Conservation (phyloP, 139 green algal species). For the Ostreobium quekettii region DNA sequence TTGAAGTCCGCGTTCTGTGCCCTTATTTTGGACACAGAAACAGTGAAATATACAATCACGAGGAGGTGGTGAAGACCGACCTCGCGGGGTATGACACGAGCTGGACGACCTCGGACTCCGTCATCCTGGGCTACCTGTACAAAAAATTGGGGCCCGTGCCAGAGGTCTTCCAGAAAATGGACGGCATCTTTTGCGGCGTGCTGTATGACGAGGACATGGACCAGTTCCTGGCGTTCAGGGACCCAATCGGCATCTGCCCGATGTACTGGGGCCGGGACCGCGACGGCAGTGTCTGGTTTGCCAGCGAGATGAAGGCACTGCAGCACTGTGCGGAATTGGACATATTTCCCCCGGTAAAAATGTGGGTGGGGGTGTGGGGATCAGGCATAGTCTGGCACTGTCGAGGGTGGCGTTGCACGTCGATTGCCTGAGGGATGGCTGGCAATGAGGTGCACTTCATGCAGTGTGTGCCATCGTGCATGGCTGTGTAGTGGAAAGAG, state of each 20-base stretch:
- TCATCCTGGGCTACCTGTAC: constrained; percentile 42
- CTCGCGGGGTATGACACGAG: constrained; percentile 37
- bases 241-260: constrained; percentile 89
- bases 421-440: too few relatives aligned
- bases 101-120: constrained; percentile 44
- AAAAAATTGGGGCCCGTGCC: constrained; percentile 48
- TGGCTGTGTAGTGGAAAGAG: too few relatives aligned
- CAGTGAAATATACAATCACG: constrained; percentile 68
- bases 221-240: constrained; percentile 53
- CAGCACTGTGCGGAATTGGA: constrained; percentile 56
- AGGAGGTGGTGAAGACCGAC: constrained; percentile 24
- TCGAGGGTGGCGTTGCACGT: too few relatives aligned
- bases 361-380: too few relatives aligned
- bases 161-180: constrained; percentile 56
- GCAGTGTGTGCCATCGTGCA: too few relatives aligned
- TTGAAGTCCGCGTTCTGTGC: not conserved
- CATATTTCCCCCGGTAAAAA: constrained; percentile 68
- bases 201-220: constrained; percentile 54
- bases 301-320: constrained; percentile 94
- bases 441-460: too few relatives aligned
- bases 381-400: too few relatives aligned
- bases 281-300: constrained; percentile 83
- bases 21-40: constrained; percentile 34
- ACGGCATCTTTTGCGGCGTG: constrained; percentile 83
- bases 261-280: constrained; percentile 84